Conservation (phyloP, 164 flowering plant species). For the Magnolia sinica region DNA sequence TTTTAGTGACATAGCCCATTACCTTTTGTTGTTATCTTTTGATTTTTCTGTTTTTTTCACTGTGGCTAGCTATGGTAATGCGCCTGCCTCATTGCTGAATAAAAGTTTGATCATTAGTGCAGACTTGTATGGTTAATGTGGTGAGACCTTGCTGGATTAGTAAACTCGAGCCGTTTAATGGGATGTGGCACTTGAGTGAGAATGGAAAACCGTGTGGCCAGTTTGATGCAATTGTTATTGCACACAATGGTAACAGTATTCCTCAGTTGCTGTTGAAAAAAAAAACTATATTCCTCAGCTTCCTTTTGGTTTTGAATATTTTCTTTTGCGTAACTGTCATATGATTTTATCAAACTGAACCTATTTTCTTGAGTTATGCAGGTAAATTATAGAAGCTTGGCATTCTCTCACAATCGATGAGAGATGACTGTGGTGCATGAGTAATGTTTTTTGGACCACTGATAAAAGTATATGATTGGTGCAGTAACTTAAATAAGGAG, state of each 20-base stretch:
- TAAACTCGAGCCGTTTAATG: conserved; percentile 81
- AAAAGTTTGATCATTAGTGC: conserved; percentile 23
- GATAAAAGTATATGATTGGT: neutral
- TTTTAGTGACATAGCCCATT: neutral
- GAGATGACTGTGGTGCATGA: neutral
- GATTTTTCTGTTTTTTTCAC: neutral
- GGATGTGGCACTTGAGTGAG: conserved; percentile 91
- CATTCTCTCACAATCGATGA: neutral
- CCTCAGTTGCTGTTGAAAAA: neutral
- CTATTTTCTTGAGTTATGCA: neutral
- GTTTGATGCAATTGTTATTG: conserved; percentile 87
- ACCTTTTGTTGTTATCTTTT: neutral
- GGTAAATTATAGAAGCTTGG: neutral
- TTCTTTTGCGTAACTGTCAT: neutral
- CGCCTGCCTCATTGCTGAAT: conserved; percentile 6
- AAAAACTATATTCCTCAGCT: neutral
- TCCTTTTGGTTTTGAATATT: neutral
- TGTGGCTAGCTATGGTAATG: neutral
- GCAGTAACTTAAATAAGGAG: neutral
- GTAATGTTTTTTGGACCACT: neutral
- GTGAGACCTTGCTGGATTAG: conserved; percentile 94
- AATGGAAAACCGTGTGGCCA: conserved; percentile 80
- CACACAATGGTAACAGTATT: conserved; percentile 71
- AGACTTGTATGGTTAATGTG: conserved; percentile 65
- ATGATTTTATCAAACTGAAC: neutral